Evolutionary conservation across 257 asterid genomes (phyloP).

Genomic region (Plantago major): DNA sequence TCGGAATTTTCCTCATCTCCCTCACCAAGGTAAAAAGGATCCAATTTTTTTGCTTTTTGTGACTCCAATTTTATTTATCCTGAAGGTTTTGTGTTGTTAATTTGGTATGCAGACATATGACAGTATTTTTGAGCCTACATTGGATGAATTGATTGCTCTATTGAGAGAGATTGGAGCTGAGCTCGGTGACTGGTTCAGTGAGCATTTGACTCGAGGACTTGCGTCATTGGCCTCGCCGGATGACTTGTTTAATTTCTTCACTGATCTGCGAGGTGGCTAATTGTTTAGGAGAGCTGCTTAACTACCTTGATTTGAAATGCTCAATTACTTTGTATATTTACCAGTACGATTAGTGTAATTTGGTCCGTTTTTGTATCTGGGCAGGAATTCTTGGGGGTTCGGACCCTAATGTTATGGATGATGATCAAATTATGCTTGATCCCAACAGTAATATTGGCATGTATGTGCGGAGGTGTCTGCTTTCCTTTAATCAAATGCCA

Average conservation of each 20-base stretch:
- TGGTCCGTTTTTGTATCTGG: conserved; percentile 3
- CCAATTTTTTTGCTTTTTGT: background rate
- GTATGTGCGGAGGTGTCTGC: conserved; percentile 79
- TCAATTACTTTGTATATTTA: background rate
- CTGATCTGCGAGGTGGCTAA: conserved; percentile 63
- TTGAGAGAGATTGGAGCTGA: conserved; percentile 59
- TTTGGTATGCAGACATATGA: conserved; percentile 52
- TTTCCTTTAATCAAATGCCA: conserved; percentile 68
- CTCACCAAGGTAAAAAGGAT: conserved; percentile 55
- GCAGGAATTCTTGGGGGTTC: conserved; percentile 71
- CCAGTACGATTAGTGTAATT: background rate
- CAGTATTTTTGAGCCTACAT: conserved; percentile 71
- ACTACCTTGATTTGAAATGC: background rate
- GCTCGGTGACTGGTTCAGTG: conserved; percentile 66
- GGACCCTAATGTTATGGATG: conserved; percentile 65
- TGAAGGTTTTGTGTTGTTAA: background rate
- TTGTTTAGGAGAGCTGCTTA: background rate
- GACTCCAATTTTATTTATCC: background rate
- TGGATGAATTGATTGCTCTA: conserved; percentile 58
- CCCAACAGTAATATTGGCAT: conserved; percentile 79
- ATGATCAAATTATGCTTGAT: conserved; percentile 84
- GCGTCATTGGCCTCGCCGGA: conserved; percentile 69
- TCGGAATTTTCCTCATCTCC: conserved; percentile 62
- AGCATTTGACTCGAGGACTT: conserved; percentile 53
- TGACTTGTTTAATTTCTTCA: conserved; percentile 79